Percentiles rank a stretch among this genome's conserved stretches.
These are phyloP conservation scores for Alternaria conjuncta DNA, from an alignment of 2,329 filamentous ascomycete genomes.

Conservation along the genomic window DNA sequence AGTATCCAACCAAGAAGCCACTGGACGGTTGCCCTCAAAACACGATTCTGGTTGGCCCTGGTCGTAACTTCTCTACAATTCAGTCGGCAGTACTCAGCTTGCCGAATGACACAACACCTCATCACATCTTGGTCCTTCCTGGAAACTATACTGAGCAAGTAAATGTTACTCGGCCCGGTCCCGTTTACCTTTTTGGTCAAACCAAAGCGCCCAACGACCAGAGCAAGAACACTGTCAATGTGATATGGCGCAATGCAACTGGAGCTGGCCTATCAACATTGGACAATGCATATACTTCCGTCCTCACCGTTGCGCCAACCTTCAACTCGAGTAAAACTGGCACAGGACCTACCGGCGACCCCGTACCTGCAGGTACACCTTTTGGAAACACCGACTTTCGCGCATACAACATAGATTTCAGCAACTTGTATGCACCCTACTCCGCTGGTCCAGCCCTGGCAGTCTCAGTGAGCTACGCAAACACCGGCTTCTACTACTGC, in stretches of 20 bases:
- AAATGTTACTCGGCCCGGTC: constrained; percentile 68
- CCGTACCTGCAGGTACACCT: constrained; percentile 65
- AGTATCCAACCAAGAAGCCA: constrained; percentile 45
- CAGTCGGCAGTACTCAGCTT: constrained; percentile 58
- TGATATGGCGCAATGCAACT: constrained; percentile 66
- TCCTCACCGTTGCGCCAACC: constrained; percentile 68
- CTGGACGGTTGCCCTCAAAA: constrained; percentile 49
- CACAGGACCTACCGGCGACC: constrained; percentile 65
- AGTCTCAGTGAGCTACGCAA: constrained; percentile 66
- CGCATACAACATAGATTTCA: constrained; percentile 71
- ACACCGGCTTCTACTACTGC: constrained; percentile 71
- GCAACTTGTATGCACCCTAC: constrained; percentile 63
- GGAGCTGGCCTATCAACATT: constrained; percentile 52
- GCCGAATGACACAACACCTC: constrained; percentile 53
- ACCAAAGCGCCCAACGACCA: constrained; percentile 58
- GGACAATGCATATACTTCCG: constrained; percentile 69
- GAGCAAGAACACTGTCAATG: constrained; percentile 59
- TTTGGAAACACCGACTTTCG: constrained; percentile 70
- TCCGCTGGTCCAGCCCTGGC: constrained; percentile 65
- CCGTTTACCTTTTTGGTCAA: constrained; percentile 67
- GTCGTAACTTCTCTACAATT: constrained; percentile 45
- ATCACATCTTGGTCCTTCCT: constrained; percentile 65
- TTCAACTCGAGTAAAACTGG: constrained; percentile 69
- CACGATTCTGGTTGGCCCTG: constrained; percentile 40
- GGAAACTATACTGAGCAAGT: constrained; percentile 69